Base-by-base conservation (phyloP, 2,329 filamentous ascomycete species). In the Curvularia sp. region DNA sequence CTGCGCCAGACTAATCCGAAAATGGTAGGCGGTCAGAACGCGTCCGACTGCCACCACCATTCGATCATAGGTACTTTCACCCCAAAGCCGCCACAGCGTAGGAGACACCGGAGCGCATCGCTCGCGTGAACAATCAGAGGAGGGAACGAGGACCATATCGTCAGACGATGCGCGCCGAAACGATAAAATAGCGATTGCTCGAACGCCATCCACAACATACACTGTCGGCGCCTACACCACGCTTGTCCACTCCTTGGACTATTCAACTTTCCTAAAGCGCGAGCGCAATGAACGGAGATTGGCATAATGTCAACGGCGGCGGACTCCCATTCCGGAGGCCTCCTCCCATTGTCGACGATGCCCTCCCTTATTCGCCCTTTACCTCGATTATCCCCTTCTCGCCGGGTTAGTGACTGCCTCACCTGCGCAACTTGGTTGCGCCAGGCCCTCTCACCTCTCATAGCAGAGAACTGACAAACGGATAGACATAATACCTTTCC, bases 321-420 rank as follows among this genome's bases (percentile, higher is more conserved):
- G 70, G 72, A 21, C 68, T 77, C 13, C 67, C 73, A 13, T 74
- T 74, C 46, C 69, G 78, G 27, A 49, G 45, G 25, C 75, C 81
- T 39, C 80, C 81, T 21, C 80, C 81, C 10, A 83, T 80, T 3
- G 84, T 95, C 12, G 85, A 89, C 55, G 90, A 95, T 72, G 91
- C 91, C 28, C 81, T 95, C 45, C 89, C 90, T n/a, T 93, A 88
- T 77, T 91, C 91, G 50, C 91, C 92, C 23, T 89, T 94, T 73
- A 91, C 89, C 48, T 92, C 90, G 3, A 89, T 93, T 48, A 84
- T 91, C 51, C 91, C 91, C 2, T 92, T 94, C 76, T 86, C 90
- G 74, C 85, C 90, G 65, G 87, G 91, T 93, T 78, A 65, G 79
- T 76, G 57, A 19, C 50, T 57, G 49, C 61, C 60, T 70, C 63